These are phyloP conservation scores for Arthrobotrys entomopaga DNA, from an alignment of 2,329 filamentous ascomycete genomes.

Conservation along the genomic window DNA sequence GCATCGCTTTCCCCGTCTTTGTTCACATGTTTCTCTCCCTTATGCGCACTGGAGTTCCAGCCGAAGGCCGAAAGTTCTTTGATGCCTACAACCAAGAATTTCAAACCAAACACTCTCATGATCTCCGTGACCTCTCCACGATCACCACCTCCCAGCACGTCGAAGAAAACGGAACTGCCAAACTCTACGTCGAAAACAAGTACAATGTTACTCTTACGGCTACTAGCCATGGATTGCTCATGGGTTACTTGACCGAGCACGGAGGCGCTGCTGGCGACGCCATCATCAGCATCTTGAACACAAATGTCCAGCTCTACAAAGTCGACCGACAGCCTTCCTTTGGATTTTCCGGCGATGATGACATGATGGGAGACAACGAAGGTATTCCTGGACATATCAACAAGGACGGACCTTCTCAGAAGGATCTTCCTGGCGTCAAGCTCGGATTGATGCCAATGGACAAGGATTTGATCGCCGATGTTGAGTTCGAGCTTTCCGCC, in stretches of 20 bases:
- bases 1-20: slow-evolving; percentile 91
- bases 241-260: slow-evolving; percentile 90
- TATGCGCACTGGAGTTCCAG: slow-evolving; percentile 75
- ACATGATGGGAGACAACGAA: slow-evolving; percentile 73
- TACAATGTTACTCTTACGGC: slow-evolving; percentile 91
- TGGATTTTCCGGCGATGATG: slow-evolving; percentile 67
- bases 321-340: slow-evolving; percentile 66
- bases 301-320: slow-evolving; percentile 69
- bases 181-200: slow-evolving; percentile 84
- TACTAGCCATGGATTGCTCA: slow-evolving; percentile 81
- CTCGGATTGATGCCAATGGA: slow-evolving; percentile 88
- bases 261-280: slow-evolving; percentile 81
- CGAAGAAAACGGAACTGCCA: slow-evolving; percentile 78
- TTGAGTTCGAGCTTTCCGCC: slow-evolving; percentile 85
- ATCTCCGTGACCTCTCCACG: slow-evolving; percentile 78
- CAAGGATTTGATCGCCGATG: slow-evolving; percentile 80
- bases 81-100: slow-evolving; percentile 70
- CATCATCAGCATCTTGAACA: slow-evolving; percentile 77
- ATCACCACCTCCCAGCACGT: slow-evolving; percentile 82
- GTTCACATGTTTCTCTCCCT: slow-evolving; percentile 91
- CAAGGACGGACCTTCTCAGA: slow-evolving; percentile 72
- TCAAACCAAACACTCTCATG: slow-evolving; percentile 81
- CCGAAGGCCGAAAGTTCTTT: slow-evolving; percentile 79
- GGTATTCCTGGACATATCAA: slow-evolving; percentile 75
- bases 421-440: slow-evolving; percentile 71